phyloP scores from a whole-genome alignment of 1,284 basidiomycete species.

The Ustilago curta region DNA sequence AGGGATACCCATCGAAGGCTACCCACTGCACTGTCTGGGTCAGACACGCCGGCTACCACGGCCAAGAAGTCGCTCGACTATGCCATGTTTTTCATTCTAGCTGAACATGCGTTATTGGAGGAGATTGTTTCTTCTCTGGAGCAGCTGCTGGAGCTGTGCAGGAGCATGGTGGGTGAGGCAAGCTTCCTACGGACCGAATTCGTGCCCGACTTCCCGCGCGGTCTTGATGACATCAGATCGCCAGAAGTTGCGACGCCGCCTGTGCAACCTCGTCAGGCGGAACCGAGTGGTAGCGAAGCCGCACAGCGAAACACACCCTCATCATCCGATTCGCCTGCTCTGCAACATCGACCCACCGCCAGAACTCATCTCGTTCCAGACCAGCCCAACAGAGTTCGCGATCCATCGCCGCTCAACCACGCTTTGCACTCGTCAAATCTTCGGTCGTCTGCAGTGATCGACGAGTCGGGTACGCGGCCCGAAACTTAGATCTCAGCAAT shows the following conservation, averaged over 20 bases:
- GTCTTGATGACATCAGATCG: slow-evolving; percentile 14
- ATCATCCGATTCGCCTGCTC: neutral
- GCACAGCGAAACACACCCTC: neutral
- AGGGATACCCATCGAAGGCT: neutral
- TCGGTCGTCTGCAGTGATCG: neutral
- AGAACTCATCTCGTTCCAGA: slow-evolving; percentile 6
- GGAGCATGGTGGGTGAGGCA: slow-evolving; percentile 59
- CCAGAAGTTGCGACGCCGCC: slow-evolving; percentile 16
- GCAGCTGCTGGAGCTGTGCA: slow-evolving; percentile 49
- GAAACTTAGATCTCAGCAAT: neutral
- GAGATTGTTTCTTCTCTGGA: slow-evolving; percentile 57
- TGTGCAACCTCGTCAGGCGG: neutral
- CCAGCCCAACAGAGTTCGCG: neutral
- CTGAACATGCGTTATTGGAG: slow-evolving; percentile 61
- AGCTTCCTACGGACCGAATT: slow-evolving; percentile 49
- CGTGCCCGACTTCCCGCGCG: slow-evolving; percentile 17
- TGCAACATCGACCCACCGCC: neutral
- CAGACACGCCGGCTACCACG: slow-evolving; percentile 16
- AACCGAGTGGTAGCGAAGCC: neutral
- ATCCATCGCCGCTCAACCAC: slow-evolving; percentile 14
- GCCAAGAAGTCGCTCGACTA: slow-evolving; percentile 30
- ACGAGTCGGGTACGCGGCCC: neutral
- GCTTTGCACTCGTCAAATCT: slow-evolving; percentile 18
- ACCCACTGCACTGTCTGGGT: slow-evolving; percentile 6
- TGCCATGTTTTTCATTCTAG: slow-evolving; percentile 59